A percentile compares a stretch with the other conserved stretches of the same genome.
Conservation (phyloP, 805 yeast species). For the Metschnikowia sp. region DNA sequence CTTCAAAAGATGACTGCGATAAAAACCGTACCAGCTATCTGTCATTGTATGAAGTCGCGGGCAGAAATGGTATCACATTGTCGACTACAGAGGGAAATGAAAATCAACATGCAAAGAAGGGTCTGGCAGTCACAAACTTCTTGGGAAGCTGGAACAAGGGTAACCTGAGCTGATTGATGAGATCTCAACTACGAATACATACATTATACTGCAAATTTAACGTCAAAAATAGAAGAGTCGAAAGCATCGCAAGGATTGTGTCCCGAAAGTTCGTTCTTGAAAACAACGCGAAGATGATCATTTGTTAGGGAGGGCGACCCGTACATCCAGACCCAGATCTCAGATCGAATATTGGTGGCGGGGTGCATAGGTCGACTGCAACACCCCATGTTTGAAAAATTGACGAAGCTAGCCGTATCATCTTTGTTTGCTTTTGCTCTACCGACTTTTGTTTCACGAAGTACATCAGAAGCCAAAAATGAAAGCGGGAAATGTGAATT, state of each 20-base stretch:
- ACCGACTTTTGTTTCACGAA: slow-evolving; percentile 7
- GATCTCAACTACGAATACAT: not conserved
- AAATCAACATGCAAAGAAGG: slow-evolving; percentile 18
- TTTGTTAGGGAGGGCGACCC: no score
- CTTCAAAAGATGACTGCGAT: slow-evolving; percentile 2
- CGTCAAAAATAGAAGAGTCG: no score
- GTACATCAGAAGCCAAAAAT: slow-evolving; percentile 1
- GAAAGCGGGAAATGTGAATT: slow-evolving; percentile 40
- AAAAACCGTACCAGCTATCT: slow-evolving; percentile 35
- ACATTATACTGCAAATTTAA: not conserved
- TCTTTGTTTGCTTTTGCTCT: slow-evolving; percentile 11
- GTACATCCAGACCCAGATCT: no score
- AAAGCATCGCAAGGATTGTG: no score
- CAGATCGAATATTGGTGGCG: no score
- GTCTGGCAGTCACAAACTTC: slow-evolving; percentile 30
- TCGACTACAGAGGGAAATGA: slow-evolving; percentile 25
- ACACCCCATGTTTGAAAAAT: not conserved
- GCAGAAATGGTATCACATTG: slow-evolving; percentile 34
- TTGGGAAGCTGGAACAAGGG: slow-evolving; percentile 20
- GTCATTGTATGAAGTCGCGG: slow-evolving; percentile 51
- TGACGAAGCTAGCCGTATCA: slow-evolving; percentile 1
- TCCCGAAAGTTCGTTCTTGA: no score
- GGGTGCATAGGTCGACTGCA: not conserved
- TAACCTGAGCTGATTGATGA: slow-evolving; percentile 4
- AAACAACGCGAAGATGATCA: no score